Base-by-base conservation (phyloP, 345 rosid genomes). In the Garcia nutans region DNA sequence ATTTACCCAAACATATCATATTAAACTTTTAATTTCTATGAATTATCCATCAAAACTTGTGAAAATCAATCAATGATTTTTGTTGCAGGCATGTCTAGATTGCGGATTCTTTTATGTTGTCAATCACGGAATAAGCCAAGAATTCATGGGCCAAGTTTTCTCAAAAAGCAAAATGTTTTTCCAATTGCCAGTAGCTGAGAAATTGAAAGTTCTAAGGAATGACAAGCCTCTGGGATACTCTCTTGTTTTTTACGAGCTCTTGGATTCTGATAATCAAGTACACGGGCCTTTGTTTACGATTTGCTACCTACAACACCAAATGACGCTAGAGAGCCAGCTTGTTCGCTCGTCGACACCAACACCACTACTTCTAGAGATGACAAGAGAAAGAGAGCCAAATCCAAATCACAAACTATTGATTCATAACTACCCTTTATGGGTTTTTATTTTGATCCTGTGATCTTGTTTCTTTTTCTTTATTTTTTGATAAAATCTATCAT, bases 231-330 rank as follows among this genome's bases (percentile, higher is more conserved):
- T 95, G 15, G 98, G 98, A 59, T 93, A 88, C 52, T 90, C 97
- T 63, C 98, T 97, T 10, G 61, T 89, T 65, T 86, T 84, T 33
- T 95, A 90, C 71, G 92, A 93, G 81, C 72, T 69, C 61, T 84
- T 90, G 28, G 97, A 94, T 82, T 91, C 94, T 75, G 88, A 74
- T 10, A 85, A 78, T 82, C 93, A 91, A 84, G 71, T 81, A 17
- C 87, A 85, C 60, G 96, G 91, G 99, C 96, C 22, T 91, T 89
- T 66, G 91, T 91, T 57, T 91, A 88, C 81, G 92, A 92, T 85
- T 85, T 95, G 82, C 72, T 95, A 22, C 91, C 96, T 2, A 95
- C 97, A 23, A 97, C 98, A 2, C 81, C 72, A 13, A 91, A 89
- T 72, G 98, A 95, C 70, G 89, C 84, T 76, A 94, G 94, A 37